Base-by-base conservation (phyloP, 148 eudicot species). In the Silene uniflora region DNA sequence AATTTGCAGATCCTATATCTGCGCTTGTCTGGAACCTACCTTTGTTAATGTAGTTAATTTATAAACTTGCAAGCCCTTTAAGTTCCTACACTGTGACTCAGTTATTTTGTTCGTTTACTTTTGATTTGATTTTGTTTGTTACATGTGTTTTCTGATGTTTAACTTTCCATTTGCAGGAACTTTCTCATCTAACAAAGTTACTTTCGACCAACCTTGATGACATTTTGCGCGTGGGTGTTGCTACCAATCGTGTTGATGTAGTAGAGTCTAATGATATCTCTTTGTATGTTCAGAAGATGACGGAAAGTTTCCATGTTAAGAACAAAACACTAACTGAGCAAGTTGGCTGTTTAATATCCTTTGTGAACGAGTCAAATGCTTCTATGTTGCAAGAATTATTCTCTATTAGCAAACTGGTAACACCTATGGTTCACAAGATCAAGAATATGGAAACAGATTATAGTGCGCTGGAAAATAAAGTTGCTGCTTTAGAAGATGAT, bases 301-400 rank as follows among this genome's bases (percentile, higher is more conserved):
- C 76, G 75, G 90, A 92, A 83, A 70, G 77, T 19, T 83, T 89
- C 42, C 83, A 82, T 49, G 39, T 69, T 46, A 87, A 78, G 83
- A 80, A 87, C 71, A 86, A 78, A 79, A 46, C 67, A 74, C 71
- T 84, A 29, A 76, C 85, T 14, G 85, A 88, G 80, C 84, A 84
- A 80, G 62, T 89, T 81, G 80, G 83, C 63, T 74, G 76, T 58
- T 81, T 79, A 67, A 85, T 89, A 68, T 75, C 89, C 79, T 86
- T 79, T 72, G 64, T 92, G 86, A 89, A 87, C 80, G 85, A 85
- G 73, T 81, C 82, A 35, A 84, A 85, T 79, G 83, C 86, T 78
- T 83, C 90, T 77, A 73, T 92, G 74, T 69, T 85, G 78, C 85
- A 66, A 79, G 90, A 87, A 74, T 76, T 92, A 73, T 78, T 55